Evolutionary conservation across 305 asterid species (phyloP).

Genomic region (Rubia tinctorum): DNA sequence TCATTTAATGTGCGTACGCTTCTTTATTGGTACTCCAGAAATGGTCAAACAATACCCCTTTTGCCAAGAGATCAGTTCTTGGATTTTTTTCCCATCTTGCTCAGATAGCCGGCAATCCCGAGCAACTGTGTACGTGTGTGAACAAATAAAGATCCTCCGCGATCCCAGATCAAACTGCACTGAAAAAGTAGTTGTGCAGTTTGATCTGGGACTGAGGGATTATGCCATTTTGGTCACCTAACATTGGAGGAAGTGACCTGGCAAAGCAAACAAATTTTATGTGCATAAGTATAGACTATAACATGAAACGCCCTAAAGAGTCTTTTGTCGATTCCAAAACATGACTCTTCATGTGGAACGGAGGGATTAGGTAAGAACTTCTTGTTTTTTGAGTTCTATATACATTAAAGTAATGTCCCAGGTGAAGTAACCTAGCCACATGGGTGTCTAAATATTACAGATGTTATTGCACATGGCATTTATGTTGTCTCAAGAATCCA

Average conservation of each 20-base stretch:
- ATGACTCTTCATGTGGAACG: neutral
- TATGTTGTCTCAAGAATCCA: neutral
- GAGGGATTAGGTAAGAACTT: neutral
- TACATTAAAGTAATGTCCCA: neutral
- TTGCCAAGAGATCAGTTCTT: neutral
- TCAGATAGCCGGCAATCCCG: neutral
- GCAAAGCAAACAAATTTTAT: neutral
- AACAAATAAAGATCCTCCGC: no score
- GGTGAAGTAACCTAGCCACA: neutral
- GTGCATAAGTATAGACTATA: neutral
- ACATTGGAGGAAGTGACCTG: neutral
- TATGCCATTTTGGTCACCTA: neutral
- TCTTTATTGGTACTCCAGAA: neutral
- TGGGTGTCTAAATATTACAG: neutral
- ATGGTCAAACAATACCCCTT: conserved; percentile 5
- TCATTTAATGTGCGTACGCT: neutral
- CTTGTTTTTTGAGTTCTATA: neutral
- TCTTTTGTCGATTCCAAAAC: neutral
- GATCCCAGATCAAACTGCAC: no score
- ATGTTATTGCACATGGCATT: conserved; percentile 12
- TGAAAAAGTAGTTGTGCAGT: no score
- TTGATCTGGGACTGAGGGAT: no score
- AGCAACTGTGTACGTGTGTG: neutral
- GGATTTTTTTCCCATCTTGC: conserved; percentile 5
- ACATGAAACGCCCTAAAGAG: neutral